Percentiles rank a stretch among this genome's conserved stretches.
Evolutionary conservation across 2,329 filamentous ascomycete species (phyloP).

Genomic region (Hypomyces rosellus): DNA sequence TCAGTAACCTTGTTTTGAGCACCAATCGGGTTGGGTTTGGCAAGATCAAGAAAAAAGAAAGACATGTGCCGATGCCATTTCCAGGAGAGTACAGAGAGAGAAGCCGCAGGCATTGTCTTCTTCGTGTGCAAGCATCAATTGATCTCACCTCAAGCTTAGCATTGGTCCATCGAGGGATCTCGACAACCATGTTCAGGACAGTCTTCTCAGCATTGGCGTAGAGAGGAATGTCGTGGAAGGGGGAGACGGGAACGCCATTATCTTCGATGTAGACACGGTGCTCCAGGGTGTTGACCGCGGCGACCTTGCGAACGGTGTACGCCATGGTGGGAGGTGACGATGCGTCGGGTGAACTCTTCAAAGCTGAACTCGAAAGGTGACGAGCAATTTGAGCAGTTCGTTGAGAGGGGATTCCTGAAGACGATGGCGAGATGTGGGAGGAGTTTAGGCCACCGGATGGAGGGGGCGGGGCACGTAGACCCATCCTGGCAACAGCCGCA

Average conservation of each 20-base stretch:
- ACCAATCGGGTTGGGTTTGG: neutral
- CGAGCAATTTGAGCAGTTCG: constrained; percentile 50
- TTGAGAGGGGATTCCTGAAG: constrained; percentile 40
- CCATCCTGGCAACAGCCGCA: constrained; percentile 14
- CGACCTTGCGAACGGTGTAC: constrained; percentile 83
- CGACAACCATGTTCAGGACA: constrained; percentile 97
- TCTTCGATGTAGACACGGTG: constrained; percentile 97
- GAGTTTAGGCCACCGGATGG: constrained; percentile 20
- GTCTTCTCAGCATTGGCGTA: constrained; percentile 96
- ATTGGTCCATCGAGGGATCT: constrained; percentile 99
- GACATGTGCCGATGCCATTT: neutral
- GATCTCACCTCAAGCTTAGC: constrained; percentile 90
- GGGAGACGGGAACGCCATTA: constrained; percentile 87
- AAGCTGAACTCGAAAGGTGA: constrained; percentile 36
- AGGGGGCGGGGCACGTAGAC: constrained; percentile 33
- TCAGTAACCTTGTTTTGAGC: neutral
- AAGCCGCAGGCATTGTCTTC: neutral
- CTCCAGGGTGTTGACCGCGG: constrained; percentile 85
- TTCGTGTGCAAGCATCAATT: neutral
- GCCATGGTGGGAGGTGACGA: constrained; percentile 36
- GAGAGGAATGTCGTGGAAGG: constrained; percentile 97
- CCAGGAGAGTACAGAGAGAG: neutral
- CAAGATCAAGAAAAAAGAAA: neutral
- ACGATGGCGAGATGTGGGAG: constrained; percentile 19
- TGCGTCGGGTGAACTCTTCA: constrained; percentile 3